Percentiles rank a stretch among this genome's conserved stretches.
These are phyloP conservation scores for Cyamopsis tetragonoloba DNA, from an alignment of 306 rosid species.

Conservation along the genomic window DNA sequence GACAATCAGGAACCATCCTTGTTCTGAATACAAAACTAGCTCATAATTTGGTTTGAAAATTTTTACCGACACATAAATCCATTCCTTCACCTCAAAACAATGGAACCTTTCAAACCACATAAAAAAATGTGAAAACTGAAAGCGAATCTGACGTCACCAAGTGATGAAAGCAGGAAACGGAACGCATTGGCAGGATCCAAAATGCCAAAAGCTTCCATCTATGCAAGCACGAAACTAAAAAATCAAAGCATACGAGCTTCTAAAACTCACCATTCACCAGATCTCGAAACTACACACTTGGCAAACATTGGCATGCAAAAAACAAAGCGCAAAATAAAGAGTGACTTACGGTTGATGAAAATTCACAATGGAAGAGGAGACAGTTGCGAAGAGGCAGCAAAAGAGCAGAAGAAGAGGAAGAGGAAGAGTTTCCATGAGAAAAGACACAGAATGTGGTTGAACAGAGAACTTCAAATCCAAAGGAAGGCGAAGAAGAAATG, in stretches of 20 bases:
- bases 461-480: background rate
- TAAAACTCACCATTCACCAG: conserved; percentile 1
- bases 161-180: background rate
- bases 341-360: conserved; percentile 65
- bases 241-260: background rate
- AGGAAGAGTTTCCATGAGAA: conserved; percentile 49
- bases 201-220: background rate
- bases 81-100: background rate
- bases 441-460: conserved; percentile 27
- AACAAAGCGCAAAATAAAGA: too few relatives aligned
- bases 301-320: too few relatives aligned
- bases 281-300: too few relatives aligned
- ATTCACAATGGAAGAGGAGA: conserved; percentile 38
- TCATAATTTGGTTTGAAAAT: background rate
- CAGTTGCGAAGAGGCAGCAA: conserved; percentile 43
- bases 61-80: background rate
- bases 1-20: background rate
- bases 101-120: background rate
- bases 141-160: conserved; percentile 18
- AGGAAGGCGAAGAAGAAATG: background rate
- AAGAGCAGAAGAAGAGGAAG: conserved; percentile 30
- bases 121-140: background rate
- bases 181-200: conserved; percentile 3
- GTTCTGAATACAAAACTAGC: background rate
- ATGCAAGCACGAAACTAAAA: background rate